These are phyloP conservation scores for Rhizopogon rudus DNA, from an alignment of 768 basidiomycete genomes.

Conservation along the genomic window DNA sequence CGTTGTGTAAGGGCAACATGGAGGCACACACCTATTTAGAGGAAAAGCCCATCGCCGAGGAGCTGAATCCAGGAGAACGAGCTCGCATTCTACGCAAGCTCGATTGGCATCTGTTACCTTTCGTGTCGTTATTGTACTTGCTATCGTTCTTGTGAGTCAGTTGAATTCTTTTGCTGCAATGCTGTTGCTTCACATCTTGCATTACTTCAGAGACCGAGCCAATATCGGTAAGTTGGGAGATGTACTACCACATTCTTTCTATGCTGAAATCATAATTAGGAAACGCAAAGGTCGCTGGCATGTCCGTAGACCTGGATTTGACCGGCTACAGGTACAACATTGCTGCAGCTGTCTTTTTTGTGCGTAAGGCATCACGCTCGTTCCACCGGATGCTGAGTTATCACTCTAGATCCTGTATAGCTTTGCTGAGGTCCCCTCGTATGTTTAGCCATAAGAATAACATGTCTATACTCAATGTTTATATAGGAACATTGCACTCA, in stretches of 20 bases:
- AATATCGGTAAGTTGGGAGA: conserved; percentile 34
- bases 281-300: conserved; percentile 41
- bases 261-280: conserved; percentile 17
- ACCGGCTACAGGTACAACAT: conserved; percentile 31
- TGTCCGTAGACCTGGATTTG: conserved; percentile 33
- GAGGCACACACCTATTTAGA: neutral
- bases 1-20: neutral
- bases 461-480: conserved; percentile 1
- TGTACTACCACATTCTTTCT: neutral
- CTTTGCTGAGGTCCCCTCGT: conserved; percentile 35
- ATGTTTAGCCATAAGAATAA: conserved; percentile 6
- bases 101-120: conserved; percentile 39
- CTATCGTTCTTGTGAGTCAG: conserved; percentile 41
- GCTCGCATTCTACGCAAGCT: conserved; percentile 34
- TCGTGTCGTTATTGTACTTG: conserved; percentile 40
- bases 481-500: conserved; percentile 32
- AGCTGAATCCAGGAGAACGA: conserved; percentile 15
- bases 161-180: neutral
- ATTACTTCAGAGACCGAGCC: conserved; percentile 33
- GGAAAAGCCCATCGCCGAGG: neutral
- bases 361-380: conserved; percentile 5
- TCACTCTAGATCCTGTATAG: conserved; percentile 29
- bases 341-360: conserved; percentile 35
- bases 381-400: neutral
- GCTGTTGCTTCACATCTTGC: neutral